phyloP scores from a whole-genome alignment of 2,329 filamentous ascomycete species.

The Gaeumannomyces tritici region DNA sequence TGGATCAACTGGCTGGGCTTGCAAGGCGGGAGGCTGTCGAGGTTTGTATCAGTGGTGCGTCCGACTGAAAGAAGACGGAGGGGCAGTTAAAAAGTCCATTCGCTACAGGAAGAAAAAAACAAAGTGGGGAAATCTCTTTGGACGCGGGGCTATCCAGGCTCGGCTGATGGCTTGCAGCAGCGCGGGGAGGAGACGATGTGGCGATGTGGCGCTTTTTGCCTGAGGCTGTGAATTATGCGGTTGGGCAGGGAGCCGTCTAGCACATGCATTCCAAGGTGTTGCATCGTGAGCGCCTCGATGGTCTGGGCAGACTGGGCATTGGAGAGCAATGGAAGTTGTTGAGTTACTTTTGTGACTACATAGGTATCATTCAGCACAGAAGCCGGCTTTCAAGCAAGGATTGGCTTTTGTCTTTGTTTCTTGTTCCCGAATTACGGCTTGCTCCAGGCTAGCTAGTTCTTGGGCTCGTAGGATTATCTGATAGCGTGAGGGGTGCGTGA shows the following conservation, averaged over 20 bases:
- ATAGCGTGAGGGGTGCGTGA: background rate
- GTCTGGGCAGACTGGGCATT: too few relatives aligned
- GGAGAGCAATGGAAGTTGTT: too few relatives aligned
- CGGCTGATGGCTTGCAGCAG: background rate
- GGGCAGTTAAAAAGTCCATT: background rate
- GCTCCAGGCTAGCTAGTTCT: too few relatives aligned
- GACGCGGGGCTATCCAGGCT: background rate
- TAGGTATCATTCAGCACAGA: too few relatives aligned
- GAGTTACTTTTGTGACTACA: too few relatives aligned
- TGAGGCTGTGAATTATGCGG: background rate
- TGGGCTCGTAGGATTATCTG: too few relatives aligned
- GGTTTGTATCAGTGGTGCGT: background rate
- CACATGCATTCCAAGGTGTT: background rate
- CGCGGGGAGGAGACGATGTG: background rate
- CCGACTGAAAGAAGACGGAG: background rate
- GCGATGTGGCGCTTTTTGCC: background rate
- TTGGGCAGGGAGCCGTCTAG: background rate
- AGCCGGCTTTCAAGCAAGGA: too few relatives aligned
- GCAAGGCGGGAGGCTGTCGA: background rate
- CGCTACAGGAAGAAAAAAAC: conserved; percentile 10
- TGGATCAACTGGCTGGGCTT: background rate
- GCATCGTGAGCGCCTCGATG: background rate
- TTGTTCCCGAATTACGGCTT: too few relatives aligned
- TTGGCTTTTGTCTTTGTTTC: too few relatives aligned
- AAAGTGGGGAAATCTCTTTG: conserved; percentile 5